A percentile compares a stretch with the other conserved stretches of the same genome.
These are phyloP conservation scores for Phaeotremella skinneri DNA, from an alignment of 768 basidiomycete species.

Conservation along the genomic window DNA sequence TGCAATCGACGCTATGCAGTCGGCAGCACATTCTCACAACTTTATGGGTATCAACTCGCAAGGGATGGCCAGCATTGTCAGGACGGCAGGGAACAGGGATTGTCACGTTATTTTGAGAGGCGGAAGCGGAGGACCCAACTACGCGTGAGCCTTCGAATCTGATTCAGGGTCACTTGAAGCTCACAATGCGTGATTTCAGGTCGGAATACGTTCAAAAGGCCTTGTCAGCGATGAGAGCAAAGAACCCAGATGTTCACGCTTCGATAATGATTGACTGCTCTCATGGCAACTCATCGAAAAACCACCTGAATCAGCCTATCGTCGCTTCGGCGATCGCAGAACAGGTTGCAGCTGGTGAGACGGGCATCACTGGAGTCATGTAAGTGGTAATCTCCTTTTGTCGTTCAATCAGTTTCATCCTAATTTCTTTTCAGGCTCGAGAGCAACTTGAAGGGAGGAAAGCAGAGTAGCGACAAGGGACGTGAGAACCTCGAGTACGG, in stretches of 20 bases:
- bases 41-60: conserved; percentile 73
- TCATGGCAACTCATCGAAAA: conserved; percentile 91
- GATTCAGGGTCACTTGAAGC: not conserved
- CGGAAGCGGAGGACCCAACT: conserved; percentile 88
- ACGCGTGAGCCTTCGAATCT: conserved; percentile 52
- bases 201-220: conserved; percentile 46
- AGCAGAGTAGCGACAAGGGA: conserved; percentile 47
- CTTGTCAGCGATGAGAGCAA: conserved; percentile 35
- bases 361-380: conserved; percentile 35
- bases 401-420: conserved; percentile 69
- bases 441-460: conserved; percentile 65
- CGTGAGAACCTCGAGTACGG: conserved; percentile 53
- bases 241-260: conserved; percentile 55
- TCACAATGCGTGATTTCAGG: conserved; percentile 24
- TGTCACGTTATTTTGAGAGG: conserved; percentile 96
- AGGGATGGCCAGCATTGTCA: conserved; percentile 87
- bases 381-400: conserved; percentile 25
- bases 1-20: conserved; percentile 95
- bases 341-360: conserved; percentile 44
- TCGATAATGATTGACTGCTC: conserved; percentile 81
- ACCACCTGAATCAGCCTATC: conserved; percentile 79
- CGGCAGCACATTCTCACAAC: conserved; percentile 84
- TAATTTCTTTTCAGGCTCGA: conserved; percentile 67
- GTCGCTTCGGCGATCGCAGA: conserved; percentile 87
- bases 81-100: conserved; percentile 75